Base-by-base conservation (phyloP, 108 stramenopile genomes). In the Fistulifera pelliculosa region DNA sequence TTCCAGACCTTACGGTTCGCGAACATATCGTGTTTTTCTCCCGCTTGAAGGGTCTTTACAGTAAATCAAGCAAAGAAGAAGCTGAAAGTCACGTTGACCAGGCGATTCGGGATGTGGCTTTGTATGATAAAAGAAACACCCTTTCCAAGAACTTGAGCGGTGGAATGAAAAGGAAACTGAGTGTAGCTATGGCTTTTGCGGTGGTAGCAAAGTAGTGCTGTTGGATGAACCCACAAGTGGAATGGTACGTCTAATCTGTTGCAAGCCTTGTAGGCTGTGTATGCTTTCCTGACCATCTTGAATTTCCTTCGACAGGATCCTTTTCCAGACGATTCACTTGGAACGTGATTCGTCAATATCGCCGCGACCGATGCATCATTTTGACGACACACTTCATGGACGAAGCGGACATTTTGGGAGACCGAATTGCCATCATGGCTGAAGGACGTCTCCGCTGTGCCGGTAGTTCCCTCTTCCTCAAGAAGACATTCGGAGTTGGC, bases 341-440 rank as follows among this genome's bases (percentile, higher is more conserved):
- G 93, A 70, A 90, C 48, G 75, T 92, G 10, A 80, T 96, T 62
- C 75, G 83, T 26, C 68, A 76, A 52, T 70, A 74, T 48, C 74
- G 88, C 14, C 62, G 79, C 49, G 86, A 85, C 35, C 63, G 95
- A 13, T 81, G 85, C 51, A 91, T 97, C 54, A 64, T 99, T 23
- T 67, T 99, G 10, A 95, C 98, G 4, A 99, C 96, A 39, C 98
- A 99, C 58, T 96, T 94, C 61, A 97, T 97, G 96, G 38, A 84
- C 81, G 26, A 86, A 82, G 60, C 94, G 66, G 70, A 85, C 74
- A 77, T 90, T 77, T 80, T 91, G 70, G 65, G 96, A 14, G 96
- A 99, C 65, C 59, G 95, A 40, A 93, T 98, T 18, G 94, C 93
- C 24, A 96, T 99, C 60, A 95, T 99, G 93, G 66, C 92, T 0